These are phyloP conservation scores for Ceratocystis diversiconidia DNA, from an alignment of 2,329 filamentous ascomycete genomes.

Conservation along the genomic window DNA sequence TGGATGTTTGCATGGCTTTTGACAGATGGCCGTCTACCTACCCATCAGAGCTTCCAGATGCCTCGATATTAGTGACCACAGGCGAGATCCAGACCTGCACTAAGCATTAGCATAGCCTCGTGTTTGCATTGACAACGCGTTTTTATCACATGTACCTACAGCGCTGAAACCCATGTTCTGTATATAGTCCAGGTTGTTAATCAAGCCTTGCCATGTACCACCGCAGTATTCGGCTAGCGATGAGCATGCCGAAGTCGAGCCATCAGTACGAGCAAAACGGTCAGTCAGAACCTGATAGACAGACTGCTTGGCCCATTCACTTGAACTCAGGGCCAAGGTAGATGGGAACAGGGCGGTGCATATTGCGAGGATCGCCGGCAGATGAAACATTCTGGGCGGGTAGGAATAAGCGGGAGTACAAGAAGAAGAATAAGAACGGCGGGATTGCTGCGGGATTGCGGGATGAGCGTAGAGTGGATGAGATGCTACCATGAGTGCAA, in stretches of 20 bases:
- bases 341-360: constrained; percentile 1
- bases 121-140: not conserved
- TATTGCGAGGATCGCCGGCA: not conserved
- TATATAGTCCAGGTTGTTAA: constrained; percentile 37
- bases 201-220: constrained; percentile 36
- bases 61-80: constrained; percentile 29
- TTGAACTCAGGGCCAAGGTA: constrained; percentile 22
- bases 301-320: constrained; percentile 29
- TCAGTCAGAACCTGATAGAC: constrained; percentile 35
- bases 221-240: constrained; percentile 31
- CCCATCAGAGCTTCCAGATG: constrained; percentile 21
- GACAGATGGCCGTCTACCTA: constrained; percentile 5
- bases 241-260: constrained; percentile 26
- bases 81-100: constrained; percentile 32
- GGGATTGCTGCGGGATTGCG: not conserved
- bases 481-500: not conserved
- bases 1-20: not conserved
- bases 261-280: constrained; percentile 29
- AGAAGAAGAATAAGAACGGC: not conserved
- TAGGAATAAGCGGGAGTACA: not conserved
- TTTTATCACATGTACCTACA: constrained; percentile 12
- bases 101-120: not conserved
- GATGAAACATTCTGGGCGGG: constrained; percentile 2
- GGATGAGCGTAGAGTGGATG: not conserved
- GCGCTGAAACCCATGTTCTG: constrained; percentile 33